Evolutionary conservation across 129 eudicot species (phyloP).

Genomic region (Helichrysum umbraculigerum): DNA sequence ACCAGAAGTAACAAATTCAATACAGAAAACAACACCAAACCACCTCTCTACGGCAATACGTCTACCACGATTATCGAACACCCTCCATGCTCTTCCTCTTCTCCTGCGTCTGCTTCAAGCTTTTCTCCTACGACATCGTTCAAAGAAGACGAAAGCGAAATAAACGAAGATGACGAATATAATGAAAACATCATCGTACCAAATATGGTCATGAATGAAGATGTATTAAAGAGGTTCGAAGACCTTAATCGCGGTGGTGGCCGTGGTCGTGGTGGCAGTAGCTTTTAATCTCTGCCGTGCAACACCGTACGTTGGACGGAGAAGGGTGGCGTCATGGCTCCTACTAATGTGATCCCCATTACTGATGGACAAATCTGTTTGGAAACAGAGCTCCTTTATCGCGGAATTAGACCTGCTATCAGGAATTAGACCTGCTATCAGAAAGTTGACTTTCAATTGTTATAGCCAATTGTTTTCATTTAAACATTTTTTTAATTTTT

Average conservation of each 20-base stretch:
- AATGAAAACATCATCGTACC: neutral
- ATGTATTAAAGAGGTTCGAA: slow-evolving; percentile 9
- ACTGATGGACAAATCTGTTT: too few relatives aligned
- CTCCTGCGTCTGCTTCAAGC: slow-evolving; percentile 42
- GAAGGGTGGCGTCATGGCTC: neutral
- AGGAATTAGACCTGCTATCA: too few relatives aligned
- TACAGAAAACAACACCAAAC: slow-evolving; percentile 26
- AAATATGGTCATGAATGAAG: slow-evolving; percentile 8
- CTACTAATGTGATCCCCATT: too few relatives aligned
- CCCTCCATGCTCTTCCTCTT: slow-evolving; percentile 42
- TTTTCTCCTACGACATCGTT: slow-evolving; percentile 43
- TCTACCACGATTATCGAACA: neutral
- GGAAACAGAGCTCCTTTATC: too few relatives aligned
- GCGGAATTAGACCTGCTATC: too few relatives aligned
- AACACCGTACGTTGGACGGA: neutral
- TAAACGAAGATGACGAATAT: slow-evolving; percentile 26
- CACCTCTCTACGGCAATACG: slow-evolving; percentile 1
- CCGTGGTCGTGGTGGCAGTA: neutral
- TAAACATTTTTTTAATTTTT: too few relatives aligned
- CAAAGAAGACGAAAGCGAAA: slow-evolving; percentile 37
- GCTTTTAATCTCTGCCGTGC: neutral
- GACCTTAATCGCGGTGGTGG: neutral
- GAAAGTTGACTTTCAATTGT: neutral
- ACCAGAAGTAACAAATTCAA: slow-evolving; percentile 52
- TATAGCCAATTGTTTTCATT: neutral